A percentile compares a stretch with the other conserved stretches of the same genome.
Conservation (phyloP, 345 rosid genomes). For the Leavenworthia alabamica region DNA sequence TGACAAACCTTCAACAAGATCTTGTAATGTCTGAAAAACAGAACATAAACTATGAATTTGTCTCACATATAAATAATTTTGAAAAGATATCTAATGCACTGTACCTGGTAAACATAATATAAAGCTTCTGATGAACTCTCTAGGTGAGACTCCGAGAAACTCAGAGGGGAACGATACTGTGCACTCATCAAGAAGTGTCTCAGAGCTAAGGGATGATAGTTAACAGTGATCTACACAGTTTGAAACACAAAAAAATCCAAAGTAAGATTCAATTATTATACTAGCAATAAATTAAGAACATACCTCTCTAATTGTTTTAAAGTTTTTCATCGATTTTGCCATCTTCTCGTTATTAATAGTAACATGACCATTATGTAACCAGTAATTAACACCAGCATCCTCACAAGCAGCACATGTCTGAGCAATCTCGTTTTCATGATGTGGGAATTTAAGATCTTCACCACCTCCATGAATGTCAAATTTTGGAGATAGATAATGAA, state of each 20-base stretch:
- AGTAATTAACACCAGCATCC: slow-evolving; percentile 52
- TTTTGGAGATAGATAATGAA: slow-evolving; percentile 48
- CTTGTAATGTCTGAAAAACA: slow-evolving; percentile 62
- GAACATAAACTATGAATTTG: not conserved
- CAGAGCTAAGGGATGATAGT: slow-evolving; percentile 75
- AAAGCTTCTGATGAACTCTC: slow-evolving; percentile 67
- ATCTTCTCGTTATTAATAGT: slow-evolving; percentile 76
- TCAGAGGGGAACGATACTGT: slow-evolving; percentile 81
- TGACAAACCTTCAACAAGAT: slow-evolving; percentile 56
- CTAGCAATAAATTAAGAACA: not conserved
- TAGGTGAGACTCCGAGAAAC: slow-evolving; percentile 51
- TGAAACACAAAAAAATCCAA: not conserved
- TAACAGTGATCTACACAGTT: slow-evolving; percentile 49
- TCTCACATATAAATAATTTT: not conserved
- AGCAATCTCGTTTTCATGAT: slow-evolving; percentile 88
- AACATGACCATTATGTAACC: slow-evolving; percentile 95
- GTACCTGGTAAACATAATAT: slow-evolving; percentile 81
- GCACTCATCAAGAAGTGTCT: slow-evolving; percentile 81
- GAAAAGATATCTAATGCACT: slow-evolving; percentile 7
- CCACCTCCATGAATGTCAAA: slow-evolving; percentile 93
- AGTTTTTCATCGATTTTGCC: slow-evolving; percentile 73
- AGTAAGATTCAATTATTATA: not conserved
- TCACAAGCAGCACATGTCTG: slow-evolving; percentile 72
- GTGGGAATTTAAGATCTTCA: slow-evolving; percentile 69
- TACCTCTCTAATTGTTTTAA: slow-evolving; percentile 68